These are phyloP conservation scores for Hygrocybe punicea DNA, from an alignment of 768 basidiomycete genomes.

Conservation along the genomic window DNA sequence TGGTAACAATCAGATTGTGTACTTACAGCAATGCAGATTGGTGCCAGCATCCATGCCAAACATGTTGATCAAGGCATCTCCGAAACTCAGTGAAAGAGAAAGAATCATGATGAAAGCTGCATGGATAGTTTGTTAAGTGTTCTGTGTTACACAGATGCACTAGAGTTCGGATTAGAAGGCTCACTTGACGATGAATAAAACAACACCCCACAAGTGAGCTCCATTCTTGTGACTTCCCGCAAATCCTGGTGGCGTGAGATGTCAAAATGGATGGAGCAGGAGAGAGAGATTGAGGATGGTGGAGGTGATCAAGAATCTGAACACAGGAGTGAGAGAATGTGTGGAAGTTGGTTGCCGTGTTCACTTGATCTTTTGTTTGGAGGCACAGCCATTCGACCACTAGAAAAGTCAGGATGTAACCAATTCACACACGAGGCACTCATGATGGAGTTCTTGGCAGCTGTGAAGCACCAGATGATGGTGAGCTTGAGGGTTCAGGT, in stretches of 20 bases:
- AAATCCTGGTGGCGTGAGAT: constrained; percentile 21
- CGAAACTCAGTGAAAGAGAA: background rate
- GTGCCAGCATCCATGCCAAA: background rate
- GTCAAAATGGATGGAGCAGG: constrained; percentile 18
- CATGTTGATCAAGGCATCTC: background rate
- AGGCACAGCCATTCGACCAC: constrained; percentile 12
- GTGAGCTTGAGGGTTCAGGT: constrained; percentile 17
- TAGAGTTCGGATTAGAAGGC: background rate
- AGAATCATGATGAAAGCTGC: background rate
- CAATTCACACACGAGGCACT: constrained; percentile 16
- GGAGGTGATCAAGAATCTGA: background rate
- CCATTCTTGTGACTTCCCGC: constrained; percentile 12
- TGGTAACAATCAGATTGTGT: background rate
- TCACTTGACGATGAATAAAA: background rate
- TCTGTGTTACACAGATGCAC: background rate
- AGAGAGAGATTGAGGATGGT: background rate
- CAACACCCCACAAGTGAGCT: background rate
- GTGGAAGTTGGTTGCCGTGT: constrained; percentile 14
- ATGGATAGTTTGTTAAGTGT: background rate
- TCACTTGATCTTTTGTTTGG: constrained; percentile 18
- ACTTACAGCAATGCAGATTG: background rate
- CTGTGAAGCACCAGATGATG: constrained; percentile 20
- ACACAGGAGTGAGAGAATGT: constrained; percentile 1
- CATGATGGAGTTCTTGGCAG: constrained; percentile 22
- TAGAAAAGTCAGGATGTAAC: background rate